phyloP scores from a whole-genome alignment of 805 yeast species.

The Saturnispora hagleri region DNA sequence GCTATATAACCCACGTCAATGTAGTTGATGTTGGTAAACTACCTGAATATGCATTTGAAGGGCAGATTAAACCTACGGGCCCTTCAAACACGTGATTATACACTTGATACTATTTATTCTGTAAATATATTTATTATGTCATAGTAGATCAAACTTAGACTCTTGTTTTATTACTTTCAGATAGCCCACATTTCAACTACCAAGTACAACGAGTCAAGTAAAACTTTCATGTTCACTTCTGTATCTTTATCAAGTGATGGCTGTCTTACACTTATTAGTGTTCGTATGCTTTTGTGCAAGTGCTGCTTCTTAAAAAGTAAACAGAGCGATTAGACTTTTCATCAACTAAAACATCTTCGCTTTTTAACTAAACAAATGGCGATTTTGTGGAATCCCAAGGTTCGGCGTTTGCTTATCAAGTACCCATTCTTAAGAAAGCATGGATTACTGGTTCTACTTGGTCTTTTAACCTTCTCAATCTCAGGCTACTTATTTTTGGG shows the following conservation, averaged over 20 bases:
- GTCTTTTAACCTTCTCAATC: neutral
- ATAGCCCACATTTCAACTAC: no score
- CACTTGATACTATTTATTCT: neutral
- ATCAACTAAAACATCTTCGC: neutral
- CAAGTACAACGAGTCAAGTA: neutral
- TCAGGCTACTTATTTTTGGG: neutral
- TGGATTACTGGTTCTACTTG: neutral
- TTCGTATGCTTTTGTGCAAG: no score
- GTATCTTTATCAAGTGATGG: no score
- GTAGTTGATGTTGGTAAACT: slow-evolving; percentile 6
- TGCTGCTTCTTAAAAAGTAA: neutral
- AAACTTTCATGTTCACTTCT: neutral
- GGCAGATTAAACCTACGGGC: slow-evolving; percentile 4
- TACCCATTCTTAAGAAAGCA: slow-evolving; percentile 3
- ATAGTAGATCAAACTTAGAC: neutral
- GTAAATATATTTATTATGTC: neutral
- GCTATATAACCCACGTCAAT: slow-evolving; percentile 9
- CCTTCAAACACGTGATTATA: neutral
- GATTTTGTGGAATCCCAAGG: slow-evolving; percentile 4
- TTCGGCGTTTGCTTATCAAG: neutral
- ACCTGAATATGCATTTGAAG: slow-evolving; percentile 5
- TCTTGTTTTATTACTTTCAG: neutral
- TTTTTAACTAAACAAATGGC: slow-evolving; percentile 2
- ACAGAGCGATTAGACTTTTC: neutral
- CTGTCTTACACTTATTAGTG: no score